Evolutionary conservation across 257 asterid genomes (phyloP).

Genomic region (Verbena officinalis): DNA sequence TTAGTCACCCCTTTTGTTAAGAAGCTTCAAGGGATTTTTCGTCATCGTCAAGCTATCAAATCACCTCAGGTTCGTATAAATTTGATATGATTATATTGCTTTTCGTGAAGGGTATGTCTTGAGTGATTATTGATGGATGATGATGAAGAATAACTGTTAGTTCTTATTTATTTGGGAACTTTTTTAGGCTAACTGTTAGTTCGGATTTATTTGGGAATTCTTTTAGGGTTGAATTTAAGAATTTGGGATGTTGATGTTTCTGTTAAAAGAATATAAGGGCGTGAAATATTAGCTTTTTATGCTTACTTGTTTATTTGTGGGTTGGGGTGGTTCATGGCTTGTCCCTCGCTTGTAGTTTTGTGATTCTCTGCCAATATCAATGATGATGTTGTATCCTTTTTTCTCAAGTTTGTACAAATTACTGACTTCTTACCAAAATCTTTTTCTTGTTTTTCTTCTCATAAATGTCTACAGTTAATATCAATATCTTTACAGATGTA

Average conservation of each 20-base stretch:
- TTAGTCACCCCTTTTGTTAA: conserved; percentile 66
- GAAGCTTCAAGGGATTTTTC: conserved; percentile 60
- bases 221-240: neutral
- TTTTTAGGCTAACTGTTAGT: neutral
- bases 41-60: conserved; percentile 50
- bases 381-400: no score
- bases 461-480: neutral
- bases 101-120: neutral
- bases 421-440: no score
- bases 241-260: neutral
- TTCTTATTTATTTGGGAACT: no score
- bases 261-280: no score
- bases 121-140: neutral
- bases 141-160: neutral
- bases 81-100: neutral
- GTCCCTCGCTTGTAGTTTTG: no score
- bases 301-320: no score
- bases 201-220: no score
- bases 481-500: neutral
- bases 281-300: no score
- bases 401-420: no score
- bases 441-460: no score
- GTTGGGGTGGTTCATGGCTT: no score
- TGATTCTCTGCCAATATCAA: no score
- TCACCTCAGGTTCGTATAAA: conserved; percentile 13